A percentile compares a stretch with the other conserved stretches of the same genome.
phyloP scores from a whole-genome alignment of 495 filamentous ascomycete genomes.

The Penicillium desertorum region DNA sequence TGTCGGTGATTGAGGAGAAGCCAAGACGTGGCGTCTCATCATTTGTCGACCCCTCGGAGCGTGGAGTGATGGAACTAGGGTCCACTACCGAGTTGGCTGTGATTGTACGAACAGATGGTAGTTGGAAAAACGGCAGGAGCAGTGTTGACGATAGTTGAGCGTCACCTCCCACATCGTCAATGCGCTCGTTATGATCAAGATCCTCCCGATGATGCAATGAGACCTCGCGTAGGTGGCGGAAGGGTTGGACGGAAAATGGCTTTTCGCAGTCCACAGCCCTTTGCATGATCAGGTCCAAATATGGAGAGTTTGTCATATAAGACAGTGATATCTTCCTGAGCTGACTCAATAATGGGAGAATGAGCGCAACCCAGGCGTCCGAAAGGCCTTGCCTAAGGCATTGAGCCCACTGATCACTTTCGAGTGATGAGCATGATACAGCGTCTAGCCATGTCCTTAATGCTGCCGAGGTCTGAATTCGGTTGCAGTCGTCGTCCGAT shows the following conservation, averaged over 20 bases:
- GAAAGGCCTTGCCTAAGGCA: conserved; percentile 23
- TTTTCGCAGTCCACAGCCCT: conserved; percentile 23
- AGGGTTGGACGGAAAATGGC: conserved; percentile 21
- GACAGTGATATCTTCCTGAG: conserved; percentile 26
- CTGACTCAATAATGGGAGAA: conserved; percentile 31
- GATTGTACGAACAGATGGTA: conserved; percentile 32
- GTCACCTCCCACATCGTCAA: background rate
- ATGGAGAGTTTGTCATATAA: conserved; percentile 22
- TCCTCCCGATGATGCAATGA: conserved; percentile 23
- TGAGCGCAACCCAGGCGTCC: conserved; percentile 37
- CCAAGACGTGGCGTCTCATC: background rate
- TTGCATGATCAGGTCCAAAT: conserved; percentile 26
- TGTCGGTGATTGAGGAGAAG: conserved; percentile 27
- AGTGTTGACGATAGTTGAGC: background rate
- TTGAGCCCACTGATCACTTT: conserved; percentile 28
- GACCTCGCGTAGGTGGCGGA: conserved; percentile 25
- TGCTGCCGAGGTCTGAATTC: background rate
- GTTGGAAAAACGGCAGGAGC: conserved; percentile 30
- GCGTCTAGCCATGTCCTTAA: conserved; percentile 15
- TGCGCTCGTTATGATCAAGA: background rate
- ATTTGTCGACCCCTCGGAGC: background rate
- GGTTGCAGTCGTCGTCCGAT: conserved; percentile 8
- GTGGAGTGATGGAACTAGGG: conserved; percentile 8
- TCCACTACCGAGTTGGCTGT: conserved; percentile 34
- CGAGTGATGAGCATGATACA: conserved; percentile 23